These are phyloP conservation scores for Metahyphopichia silvanorum DNA, from an alignment of 805 yeast genomes.

Conservation along the genomic window DNA sequence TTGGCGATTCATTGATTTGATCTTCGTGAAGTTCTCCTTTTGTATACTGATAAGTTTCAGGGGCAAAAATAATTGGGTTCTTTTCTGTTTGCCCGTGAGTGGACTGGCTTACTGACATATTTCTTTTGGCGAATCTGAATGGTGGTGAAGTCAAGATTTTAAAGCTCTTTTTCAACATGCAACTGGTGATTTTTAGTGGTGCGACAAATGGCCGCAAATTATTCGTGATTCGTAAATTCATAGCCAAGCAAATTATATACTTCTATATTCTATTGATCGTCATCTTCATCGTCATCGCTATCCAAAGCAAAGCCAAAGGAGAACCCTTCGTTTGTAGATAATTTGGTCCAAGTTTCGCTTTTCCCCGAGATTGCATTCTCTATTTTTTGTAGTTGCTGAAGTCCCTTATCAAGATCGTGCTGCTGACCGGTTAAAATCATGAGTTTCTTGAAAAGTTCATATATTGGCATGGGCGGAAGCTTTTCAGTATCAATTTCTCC, in stretches of 20 bases:
- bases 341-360: conserved; percentile 53
- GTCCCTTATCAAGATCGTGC: conserved; percentile 27
- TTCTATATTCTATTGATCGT: conserved; percentile 1
- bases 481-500: conserved; percentile 45
- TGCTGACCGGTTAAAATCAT: conserved; percentile 39
- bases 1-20: conserved; percentile 59
- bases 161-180: too few relatives aligned
- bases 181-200: too few relatives aligned
- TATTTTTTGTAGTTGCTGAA: conserved; percentile 27
- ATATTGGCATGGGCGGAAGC: conserved; percentile 53
- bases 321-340: conserved; percentile 23
- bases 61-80: conserved; percentile 59
- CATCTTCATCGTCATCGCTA: conserved; percentile 17
- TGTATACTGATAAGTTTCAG: conserved; percentile 83
- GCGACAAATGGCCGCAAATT: too few relatives aligned
- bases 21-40: conserved; percentile 55
- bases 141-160: too few relatives aligned
- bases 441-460: conserved; percentile 55
- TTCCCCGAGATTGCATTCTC: conserved; percentile 32
- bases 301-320: conserved; percentile 26
- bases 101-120: conserved; percentile 1
- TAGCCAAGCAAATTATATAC: too few relatives aligned
- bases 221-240: too few relatives aligned
- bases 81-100: conserved; percentile 3
- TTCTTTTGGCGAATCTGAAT: neutral